phyloP scores from a whole-genome alignment of 306 rosid genomes.

The Spatholobus suberectus region DNA sequence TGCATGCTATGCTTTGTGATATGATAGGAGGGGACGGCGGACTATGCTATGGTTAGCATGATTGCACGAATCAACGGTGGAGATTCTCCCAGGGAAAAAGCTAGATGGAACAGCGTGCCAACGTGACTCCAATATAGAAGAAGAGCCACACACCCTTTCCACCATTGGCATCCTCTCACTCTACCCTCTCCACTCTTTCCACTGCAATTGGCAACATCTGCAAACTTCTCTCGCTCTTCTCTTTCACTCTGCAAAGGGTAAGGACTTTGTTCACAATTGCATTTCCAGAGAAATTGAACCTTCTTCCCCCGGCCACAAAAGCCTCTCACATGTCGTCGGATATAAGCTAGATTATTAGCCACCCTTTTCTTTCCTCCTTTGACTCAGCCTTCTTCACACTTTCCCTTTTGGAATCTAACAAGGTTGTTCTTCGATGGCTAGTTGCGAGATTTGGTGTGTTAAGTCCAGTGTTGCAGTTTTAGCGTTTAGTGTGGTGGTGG shows the following conservation, averaged over 20 bases:
- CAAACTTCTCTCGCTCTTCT: neutral
- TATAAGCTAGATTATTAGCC: constrained; percentile 63
- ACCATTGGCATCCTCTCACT: constrained; percentile 38
- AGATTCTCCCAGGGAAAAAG: constrained; percentile 33
- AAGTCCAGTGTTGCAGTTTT: constrained; percentile 16
- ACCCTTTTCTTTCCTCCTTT: neutral
- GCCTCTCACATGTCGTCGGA: constrained; percentile 84
- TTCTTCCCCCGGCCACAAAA: neutral
- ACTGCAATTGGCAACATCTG: constrained; percentile 28
- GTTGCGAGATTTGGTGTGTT: constrained; percentile 30
- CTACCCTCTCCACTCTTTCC: constrained; percentile 14
- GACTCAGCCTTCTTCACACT: neutral
- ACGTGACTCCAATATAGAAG: constrained; percentile 37
- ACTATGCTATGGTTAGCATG: constrained; percentile 35
- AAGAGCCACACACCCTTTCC: constrained; percentile 22
- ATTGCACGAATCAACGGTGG: constrained; percentile 39
- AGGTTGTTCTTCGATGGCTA: constrained; percentile 51
- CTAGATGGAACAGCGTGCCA: constrained; percentile 45
- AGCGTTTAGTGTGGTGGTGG: constrained; percentile 4
- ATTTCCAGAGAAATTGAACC: constrained; percentile 9
- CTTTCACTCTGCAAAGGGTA: constrained; percentile 28
- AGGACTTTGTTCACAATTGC: neutral
- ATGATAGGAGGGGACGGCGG: neutral
- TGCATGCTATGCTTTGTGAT: constrained; percentile 40
- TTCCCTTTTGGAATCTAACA: constrained; percentile 8